These are phyloP conservation scores for Hypoxylon sp. DNA, from an alignment of 2,329 filamentous ascomycete genomes.

Conservation along the genomic window DNA sequence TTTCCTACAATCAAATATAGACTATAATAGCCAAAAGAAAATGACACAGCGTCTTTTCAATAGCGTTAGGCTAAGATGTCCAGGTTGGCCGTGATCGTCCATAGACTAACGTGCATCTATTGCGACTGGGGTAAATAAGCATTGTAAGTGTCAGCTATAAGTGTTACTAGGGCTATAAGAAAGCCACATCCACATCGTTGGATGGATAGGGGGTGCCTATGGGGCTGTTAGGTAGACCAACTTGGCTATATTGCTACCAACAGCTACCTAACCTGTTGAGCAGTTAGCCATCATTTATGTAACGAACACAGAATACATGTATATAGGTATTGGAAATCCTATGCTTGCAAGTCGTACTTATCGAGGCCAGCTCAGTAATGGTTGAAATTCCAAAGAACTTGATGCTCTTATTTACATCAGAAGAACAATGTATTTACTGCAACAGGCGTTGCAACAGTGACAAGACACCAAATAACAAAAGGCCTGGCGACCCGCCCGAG, in stretches of 20 bases:
- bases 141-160: constrained; percentile 2
- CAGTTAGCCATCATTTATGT: too few species aligned
- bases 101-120: constrained; percentile 5
- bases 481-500: constrained; percentile 26
- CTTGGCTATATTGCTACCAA: too few species aligned
- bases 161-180: constrained; percentile 5
- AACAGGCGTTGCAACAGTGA: constrained; percentile 23
- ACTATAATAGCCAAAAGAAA: neutral
- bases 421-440: constrained; percentile 33
- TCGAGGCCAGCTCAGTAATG: constrained; percentile 19
- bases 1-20: neutral
- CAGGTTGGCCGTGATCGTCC: constrained; percentile 1
- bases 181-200: too few species aligned
- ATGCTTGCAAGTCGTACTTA: constrained; percentile 5
- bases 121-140: constrained; percentile 4
- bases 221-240: constrained; percentile 10
- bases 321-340: too few species aligned
- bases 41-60: too few species aligned
- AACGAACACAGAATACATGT: constrained; percentile 9
- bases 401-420: constrained; percentile 33
- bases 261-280: too few species aligned
- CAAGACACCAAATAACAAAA: constrained; percentile 22
- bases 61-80: neutral
- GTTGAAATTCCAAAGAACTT: constrained; percentile 19
- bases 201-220: too few species aligned